A percentile compares a stretch with the other conserved stretches of the same genome.
phyloP scores from a whole-genome alignment of 805 yeast genomes.

The Yarrowia porcina region DNA sequence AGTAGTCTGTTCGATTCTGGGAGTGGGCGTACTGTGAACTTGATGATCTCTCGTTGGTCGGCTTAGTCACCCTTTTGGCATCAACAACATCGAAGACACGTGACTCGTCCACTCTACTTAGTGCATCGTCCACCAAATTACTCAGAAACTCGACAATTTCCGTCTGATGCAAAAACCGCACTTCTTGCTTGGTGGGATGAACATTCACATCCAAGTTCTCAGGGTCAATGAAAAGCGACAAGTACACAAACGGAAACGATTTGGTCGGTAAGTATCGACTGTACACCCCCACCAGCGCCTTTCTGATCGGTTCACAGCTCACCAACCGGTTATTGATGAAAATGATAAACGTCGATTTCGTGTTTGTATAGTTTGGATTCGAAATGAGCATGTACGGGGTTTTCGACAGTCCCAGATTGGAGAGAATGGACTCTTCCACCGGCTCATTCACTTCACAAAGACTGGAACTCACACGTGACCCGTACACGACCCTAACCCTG shows the following conservation, averaged over 20 bases:
- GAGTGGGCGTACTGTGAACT: background rate
- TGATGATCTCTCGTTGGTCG: conserved; percentile 53
- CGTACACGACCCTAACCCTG: conserved; percentile 70
- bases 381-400: conserved; percentile 46
- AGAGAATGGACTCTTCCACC: background rate
- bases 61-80: conserved; percentile 63
- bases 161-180: conserved; percentile 77
- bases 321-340: conserved; percentile 86
- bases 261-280: conserved; percentile 74
- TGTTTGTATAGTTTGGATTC: conserved; percentile 65
- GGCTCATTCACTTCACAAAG: conserved; percentile 51
- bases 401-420: background rate
- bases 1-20: background rate
- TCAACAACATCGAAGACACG: conserved; percentile 54
- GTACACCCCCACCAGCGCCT: conserved; percentile 64
- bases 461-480: conserved; percentile 54
- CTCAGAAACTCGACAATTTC: conserved; percentile 67
- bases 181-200: conserved; percentile 94
- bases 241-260: conserved; percentile 68
- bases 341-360: conserved; percentile 67
- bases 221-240: conserved; percentile 66
- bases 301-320: conserved; percentile 70
- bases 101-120: background rate
- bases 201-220: conserved; percentile 83
- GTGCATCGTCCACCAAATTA: conserved; percentile 44